Evolutionary conservation across 257 asterid species (phyloP).

Genomic region (Nicotiana knightiana): DNA sequence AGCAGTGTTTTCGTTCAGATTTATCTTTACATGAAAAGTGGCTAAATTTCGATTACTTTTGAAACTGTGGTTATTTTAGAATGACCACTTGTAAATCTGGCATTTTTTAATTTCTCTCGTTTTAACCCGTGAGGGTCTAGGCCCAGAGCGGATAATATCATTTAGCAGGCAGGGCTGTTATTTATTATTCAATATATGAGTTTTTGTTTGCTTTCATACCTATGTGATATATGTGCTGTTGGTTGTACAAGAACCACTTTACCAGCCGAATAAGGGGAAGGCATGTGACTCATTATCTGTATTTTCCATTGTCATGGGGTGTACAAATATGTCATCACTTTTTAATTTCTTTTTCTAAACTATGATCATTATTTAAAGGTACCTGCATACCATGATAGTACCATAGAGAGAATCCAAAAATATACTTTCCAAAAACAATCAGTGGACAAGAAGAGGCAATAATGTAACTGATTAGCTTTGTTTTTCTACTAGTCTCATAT

Average conservation of each 20-base stretch:
- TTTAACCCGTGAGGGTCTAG: too few species aligned
- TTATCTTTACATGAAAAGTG: too few species aligned
- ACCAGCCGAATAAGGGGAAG: neutral
- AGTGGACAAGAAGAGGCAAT: neutral
- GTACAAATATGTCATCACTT: neutral
- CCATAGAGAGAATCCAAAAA: neutral
- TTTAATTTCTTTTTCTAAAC: neutral
- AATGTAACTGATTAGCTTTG: neutral
- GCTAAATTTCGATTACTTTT: too few species aligned
- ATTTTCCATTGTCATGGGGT: neutral
- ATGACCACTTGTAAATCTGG: too few species aligned
- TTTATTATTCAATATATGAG: neutral
- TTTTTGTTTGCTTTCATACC: neutral
- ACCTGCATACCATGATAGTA: neutral
- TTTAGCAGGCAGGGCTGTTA: too few species aligned
- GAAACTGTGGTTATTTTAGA: too few species aligned
- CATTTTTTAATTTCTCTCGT: too few species aligned
- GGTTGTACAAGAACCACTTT: neutral
- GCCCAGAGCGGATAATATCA: too few species aligned
- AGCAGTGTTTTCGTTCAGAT: too few species aligned
- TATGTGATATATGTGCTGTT: neutral
- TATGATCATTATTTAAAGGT: neutral
- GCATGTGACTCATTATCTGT: neutral
- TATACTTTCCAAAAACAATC: neutral
- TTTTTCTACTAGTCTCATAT: neutral